These are phyloP conservation scores for Asparagopsis taxiformis DNA, from an alignment of 31 red algal genomes.

Conservation along the genomic window DNA sequence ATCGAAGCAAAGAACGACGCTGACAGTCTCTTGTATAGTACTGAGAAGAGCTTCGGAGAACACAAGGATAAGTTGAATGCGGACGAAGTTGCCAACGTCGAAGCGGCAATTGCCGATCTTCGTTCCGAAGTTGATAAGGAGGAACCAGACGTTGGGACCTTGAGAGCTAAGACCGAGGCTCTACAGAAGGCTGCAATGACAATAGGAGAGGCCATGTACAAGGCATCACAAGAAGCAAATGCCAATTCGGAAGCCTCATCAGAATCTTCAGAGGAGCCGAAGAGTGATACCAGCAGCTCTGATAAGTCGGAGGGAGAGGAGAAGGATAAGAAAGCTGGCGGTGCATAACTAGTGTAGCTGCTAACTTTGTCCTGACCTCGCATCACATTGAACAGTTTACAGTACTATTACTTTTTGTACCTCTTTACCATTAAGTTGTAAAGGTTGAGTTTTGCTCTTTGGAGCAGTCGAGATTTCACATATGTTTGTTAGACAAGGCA, in stretches of 20 bases:
- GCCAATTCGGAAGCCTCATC: constrained; percentile 38
- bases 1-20: constrained; percentile 96
- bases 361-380: too few relatives aligned
- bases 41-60: constrained; percentile 95
- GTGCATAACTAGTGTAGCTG: constrained; percentile 24
- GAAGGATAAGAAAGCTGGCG: constrained; percentile 75
- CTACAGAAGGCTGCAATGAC: constrained; percentile 90
- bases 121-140: constrained; percentile 76
- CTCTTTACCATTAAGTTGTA: too few relatives aligned
- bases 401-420: too few relatives aligned
- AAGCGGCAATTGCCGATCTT: constrained; percentile 80
- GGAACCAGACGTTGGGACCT: constrained; percentile 36
- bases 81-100: constrained; percentile 74
- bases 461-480: too few relatives aligned
- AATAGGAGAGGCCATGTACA: constrained; percentile 96
- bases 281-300: constrained; percentile 25
- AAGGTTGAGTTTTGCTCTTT: too few relatives aligned
- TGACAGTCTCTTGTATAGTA: constrained; percentile 93
- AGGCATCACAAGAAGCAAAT: constrained; percentile 82
- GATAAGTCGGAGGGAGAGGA: constrained; percentile 39
- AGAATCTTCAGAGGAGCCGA: constrained; percentile 41
- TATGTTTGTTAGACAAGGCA: too few relatives aligned
- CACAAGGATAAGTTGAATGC: constrained; percentile 87
- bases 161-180: constrained; percentile 85
- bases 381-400: too few relatives aligned